Percentiles rank a stretch among this genome's conserved stretches.
Evolutionary conservation across 257 asterid genomes (phyloP).

Genomic region (Jasminum sambac): DNA sequence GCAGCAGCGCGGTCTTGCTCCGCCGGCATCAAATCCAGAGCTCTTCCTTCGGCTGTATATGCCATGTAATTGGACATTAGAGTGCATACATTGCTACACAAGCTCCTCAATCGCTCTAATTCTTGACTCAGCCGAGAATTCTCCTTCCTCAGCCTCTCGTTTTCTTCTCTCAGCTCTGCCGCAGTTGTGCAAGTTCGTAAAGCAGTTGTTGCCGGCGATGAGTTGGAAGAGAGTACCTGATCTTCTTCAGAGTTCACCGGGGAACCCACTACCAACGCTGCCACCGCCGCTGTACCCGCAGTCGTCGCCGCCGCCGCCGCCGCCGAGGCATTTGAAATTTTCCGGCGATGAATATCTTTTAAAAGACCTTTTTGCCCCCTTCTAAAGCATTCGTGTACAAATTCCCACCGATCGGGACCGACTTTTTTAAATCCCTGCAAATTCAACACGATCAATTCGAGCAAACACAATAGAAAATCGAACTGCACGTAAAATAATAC

Average conservation of each 20-base stretch:
- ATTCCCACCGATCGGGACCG: constrained; percentile 92
- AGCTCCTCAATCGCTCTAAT: constrained; percentile 41
- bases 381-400: constrained; percentile 65
- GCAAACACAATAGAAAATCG: neutral
- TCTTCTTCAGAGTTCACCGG: constrained; percentile 75
- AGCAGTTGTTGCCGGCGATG: constrained; percentile 50
- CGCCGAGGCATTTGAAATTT: constrained; percentile 39
- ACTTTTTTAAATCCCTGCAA: constrained; percentile 86
- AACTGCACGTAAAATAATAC: neutral
- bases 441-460: neutral
- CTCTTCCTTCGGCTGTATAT: constrained; percentile 34
- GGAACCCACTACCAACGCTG: constrained; percentile 37
- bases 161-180: constrained; percentile 64
- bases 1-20: constrained; percentile 24
- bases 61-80: constrained; percentile 56
- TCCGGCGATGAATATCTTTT: constrained; percentile 75
- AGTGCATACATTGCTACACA: constrained; percentile 54
- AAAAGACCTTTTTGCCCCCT: constrained; percentile 63
- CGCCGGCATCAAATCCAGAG: constrained; percentile 31
- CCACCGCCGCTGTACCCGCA: constrained; percentile 22
- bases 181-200: constrained; percentile 35
- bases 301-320: constrained; percentile 21
- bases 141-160: constrained; percentile 66
- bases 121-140: constrained; percentile 56
- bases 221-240: constrained; percentile 74